Evolutionary conservation across 164 flowering plant genomes (phyloP).

Genomic region (Magnolia kwangsiensis): DNA sequence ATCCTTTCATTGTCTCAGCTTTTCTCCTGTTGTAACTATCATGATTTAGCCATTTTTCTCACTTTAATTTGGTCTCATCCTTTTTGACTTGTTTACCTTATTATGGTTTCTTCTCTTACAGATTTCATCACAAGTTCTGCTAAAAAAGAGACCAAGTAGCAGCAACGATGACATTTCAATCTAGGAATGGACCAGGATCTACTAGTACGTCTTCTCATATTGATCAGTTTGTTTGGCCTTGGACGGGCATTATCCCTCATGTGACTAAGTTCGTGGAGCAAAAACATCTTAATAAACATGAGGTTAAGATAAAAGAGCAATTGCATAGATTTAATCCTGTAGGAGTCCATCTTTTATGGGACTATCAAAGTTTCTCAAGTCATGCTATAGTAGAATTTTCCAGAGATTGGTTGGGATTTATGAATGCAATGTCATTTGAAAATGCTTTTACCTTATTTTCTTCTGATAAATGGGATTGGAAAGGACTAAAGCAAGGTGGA

Average conservation of each 20-base stretch:
- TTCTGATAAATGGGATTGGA: slow-evolving; percentile 64
- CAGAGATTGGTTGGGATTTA: background rate
- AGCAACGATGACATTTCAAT: background rate
- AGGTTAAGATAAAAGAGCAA: background rate
- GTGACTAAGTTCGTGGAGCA: background rate
- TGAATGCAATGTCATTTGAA: slow-evolving; percentile 1
- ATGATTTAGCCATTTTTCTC: too few species aligned
- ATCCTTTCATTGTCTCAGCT: too few species aligned
- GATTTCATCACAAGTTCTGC: too few species aligned
- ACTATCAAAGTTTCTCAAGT: background rate
- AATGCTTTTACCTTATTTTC: background rate
- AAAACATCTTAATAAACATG: too few species aligned
- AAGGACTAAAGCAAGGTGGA: slow-evolving; percentile 20
- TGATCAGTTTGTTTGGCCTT: slow-evolving; percentile 6
- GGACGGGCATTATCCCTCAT: slow-evolving; percentile 7
- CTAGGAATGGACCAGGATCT: background rate
- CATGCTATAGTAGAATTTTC: background rate
- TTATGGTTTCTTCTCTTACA: too few species aligned
- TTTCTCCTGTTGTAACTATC: too few species aligned
- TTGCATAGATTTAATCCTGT: background rate
- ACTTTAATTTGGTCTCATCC: too few species aligned
- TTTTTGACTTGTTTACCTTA: too few species aligned
- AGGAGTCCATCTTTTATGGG: background rate
- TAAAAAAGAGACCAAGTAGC: too few species aligned
- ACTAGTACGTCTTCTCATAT: background rate